phyloP scores from a whole-genome alignment of 495 filamentous ascomycete species.

The Podospora fimiseda region DNA sequence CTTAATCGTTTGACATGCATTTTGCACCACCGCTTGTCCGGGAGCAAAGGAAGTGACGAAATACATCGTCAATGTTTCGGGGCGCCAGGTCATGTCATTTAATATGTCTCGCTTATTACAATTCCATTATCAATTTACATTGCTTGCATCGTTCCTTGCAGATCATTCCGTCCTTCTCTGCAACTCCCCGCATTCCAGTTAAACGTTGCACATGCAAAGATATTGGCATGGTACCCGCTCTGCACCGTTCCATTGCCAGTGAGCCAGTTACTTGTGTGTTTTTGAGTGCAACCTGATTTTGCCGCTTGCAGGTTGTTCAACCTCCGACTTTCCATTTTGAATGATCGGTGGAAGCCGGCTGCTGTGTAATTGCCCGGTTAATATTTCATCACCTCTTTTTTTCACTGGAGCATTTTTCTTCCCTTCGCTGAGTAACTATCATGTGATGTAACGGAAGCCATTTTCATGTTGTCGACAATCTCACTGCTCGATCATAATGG shows the following conservation, averaged over 20 bases:
- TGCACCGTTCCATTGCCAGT: neutral
- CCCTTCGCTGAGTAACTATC: no score
- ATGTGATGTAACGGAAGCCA: no score
- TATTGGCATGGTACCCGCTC: neutral
- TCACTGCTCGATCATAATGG: no score
- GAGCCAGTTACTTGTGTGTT: neutral
- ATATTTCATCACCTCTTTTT: neutral
- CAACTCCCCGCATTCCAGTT: neutral
- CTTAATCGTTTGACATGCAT: neutral
- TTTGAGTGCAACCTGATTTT: neutral
- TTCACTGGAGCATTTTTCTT: neutral
- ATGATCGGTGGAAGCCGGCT: neutral
- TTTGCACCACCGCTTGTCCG: neutral
- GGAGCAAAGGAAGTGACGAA: neutral
- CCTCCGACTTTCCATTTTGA: conserved; percentile 1
- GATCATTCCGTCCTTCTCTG: neutral
- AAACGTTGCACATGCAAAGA: neutral
- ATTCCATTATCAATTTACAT: neutral
- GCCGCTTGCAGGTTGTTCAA: neutral
- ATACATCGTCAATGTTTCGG: neutral
- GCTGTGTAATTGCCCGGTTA: neutral
- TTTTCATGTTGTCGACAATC: no score
- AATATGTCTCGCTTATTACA: neutral
- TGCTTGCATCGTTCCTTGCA: neutral
- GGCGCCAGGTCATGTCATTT: neutral